Conservation (phyloP, 2,329 filamentous ascomycete species). For the Neofusicoccum cordaticola region DNA sequence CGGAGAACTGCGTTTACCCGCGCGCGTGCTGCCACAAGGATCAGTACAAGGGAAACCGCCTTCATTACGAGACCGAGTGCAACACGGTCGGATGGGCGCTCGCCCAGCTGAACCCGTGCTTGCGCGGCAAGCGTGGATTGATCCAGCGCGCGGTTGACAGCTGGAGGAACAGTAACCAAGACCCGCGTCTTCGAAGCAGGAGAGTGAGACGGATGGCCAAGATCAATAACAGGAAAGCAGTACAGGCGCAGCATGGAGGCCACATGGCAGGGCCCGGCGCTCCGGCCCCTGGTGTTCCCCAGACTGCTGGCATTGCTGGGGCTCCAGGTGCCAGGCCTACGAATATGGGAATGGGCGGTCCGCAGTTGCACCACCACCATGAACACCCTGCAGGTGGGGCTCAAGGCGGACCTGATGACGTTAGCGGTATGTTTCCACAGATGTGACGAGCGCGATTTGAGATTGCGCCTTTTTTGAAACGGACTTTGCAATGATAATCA, state of each 20-base stretch:
- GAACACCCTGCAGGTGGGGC: slow-evolving; percentile 63
- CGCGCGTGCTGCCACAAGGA: slow-evolving; percentile 93
- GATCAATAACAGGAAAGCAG: slow-evolving; percentile 80
- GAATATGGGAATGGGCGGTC: slow-evolving; percentile 64
- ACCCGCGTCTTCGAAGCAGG: slow-evolving; percentile 83
- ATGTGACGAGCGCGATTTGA: slow-evolving; percentile 63
- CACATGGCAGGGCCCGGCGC: slow-evolving; percentile 67
- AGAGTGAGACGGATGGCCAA: slow-evolving; percentile 94
- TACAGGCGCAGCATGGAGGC: slow-evolving; percentile 58
- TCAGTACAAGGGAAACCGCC: slow-evolving; percentile 90
- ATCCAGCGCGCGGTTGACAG: slow-evolving; percentile 97
- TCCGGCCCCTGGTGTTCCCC: slow-evolving; percentile 62
- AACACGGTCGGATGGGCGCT: slow-evolving; percentile 99
- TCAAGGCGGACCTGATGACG: slow-evolving; percentile 66
- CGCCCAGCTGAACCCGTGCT: slow-evolving; percentile 84
- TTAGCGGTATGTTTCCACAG: slow-evolving; percentile 98
- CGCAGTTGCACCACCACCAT: slow-evolving; percentile 70
- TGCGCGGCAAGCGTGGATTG: slow-evolving; percentile 88
- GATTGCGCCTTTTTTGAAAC: slow-evolving; percentile 27
- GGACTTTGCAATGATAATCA: slow-evolving; percentile 36
- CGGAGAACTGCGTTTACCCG: slow-evolving; percentile 97
- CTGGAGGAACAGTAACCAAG: slow-evolving; percentile 98
- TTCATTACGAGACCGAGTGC: slow-evolving; percentile 97
- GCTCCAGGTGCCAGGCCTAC: slow-evolving; percentile 61
- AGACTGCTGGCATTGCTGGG: slow-evolving; percentile 59